phyloP scores from a whole-genome alignment of 2,329 filamentous ascomycete species.

The Colletotrichum aenigma region DNA sequence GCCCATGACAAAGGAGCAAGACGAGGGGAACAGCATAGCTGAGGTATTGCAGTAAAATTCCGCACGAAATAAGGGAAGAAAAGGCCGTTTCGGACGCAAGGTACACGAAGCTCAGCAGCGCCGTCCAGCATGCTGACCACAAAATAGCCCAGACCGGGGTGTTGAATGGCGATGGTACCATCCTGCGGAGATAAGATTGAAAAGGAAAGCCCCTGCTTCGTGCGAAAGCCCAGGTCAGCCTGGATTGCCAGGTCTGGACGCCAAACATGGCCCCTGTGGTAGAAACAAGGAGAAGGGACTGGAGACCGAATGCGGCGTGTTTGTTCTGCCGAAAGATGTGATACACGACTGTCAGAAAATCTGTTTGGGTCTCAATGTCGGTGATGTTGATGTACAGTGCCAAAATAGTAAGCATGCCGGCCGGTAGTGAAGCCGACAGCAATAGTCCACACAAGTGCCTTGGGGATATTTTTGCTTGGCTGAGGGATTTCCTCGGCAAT shows the following conservation, averaged over 20 bases:
- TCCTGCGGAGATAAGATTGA: conserved; percentile 24
- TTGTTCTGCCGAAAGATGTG: conserved; percentile 26
- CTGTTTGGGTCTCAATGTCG: conserved; percentile 17
- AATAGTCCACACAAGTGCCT: conserved; percentile 27
- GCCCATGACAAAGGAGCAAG: conserved; percentile 24
- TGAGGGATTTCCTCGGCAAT: conserved; percentile 31
- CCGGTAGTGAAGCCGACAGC: conserved; percentile 25
- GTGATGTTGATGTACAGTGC: conserved; percentile 29
- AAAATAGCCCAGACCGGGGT: conserved; percentile 29
- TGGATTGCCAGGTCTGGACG: conserved; percentile 32
- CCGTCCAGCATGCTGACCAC: conserved; percentile 25
- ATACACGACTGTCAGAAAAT: conserved; percentile 26
- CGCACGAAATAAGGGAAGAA: conserved; percentile 28
- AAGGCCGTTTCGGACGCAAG: conserved; percentile 30
- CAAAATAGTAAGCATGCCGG: conserved; percentile 22
- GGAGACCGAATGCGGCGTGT: conserved; percentile 25
- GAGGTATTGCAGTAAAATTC: conserved; percentile 29
- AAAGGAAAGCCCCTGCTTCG: conserved; percentile 28
- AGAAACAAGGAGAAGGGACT: conserved; percentile 25
- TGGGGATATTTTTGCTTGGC: conserved; percentile 26
- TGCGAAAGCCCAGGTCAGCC: conserved; percentile 30
- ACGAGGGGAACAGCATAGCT: conserved; percentile 31
- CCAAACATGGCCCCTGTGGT: conserved; percentile 27
- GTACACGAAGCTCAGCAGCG: conserved; percentile 29
- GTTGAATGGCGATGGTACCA: conserved; percentile 24